These are phyloP conservation scores for Hypoxylon sp. DNA, from an alignment of 2,329 filamentous ascomycete genomes.

Conservation along the genomic window DNA sequence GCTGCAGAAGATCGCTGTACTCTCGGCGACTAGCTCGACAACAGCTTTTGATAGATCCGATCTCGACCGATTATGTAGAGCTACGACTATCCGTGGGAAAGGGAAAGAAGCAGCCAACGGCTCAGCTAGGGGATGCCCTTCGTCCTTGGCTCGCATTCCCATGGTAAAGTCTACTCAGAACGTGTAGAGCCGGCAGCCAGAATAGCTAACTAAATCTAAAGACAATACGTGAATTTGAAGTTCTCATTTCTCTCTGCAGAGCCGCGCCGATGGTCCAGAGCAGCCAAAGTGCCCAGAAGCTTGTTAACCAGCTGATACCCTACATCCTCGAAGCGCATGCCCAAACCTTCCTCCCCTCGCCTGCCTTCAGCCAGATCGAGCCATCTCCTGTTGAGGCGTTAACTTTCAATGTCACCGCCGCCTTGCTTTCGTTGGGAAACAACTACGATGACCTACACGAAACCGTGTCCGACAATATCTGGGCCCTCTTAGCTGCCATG, in stretches of 20 bases:
- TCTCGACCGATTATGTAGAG: conserved; percentile 71
- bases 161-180: conserved; percentile 64
- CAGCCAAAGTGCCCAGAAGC: conserved; percentile 78
- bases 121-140: conserved; percentile 55
- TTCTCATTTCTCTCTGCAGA: conserved; percentile 90
- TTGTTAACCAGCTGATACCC: conserved; percentile 82
- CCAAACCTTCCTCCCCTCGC: conserved; percentile 82
- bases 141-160: conserved; percentile 65
- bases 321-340: conserved; percentile 88
- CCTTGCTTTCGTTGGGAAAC: conserved; percentile 83
- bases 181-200: not conserved
- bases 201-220: conserved; percentile 55
- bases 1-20: conserved; percentile 73
- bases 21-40: conserved; percentile 68
- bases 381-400: conserved; percentile 91
- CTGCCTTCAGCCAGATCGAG: conserved; percentile 84
- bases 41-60: conserved; percentile 72
- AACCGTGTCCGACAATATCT: conserved; percentile 74
- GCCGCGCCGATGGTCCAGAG: conserved; percentile 82
- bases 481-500: conserved; percentile 80
- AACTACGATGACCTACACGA: conserved; percentile 78
- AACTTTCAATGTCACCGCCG: conserved; percentile 81
- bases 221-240: conserved; percentile 91
- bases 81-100: conserved; percentile 63
- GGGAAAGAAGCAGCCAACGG: conserved; percentile 63